A percentile compares a stretch with the other conserved stretches of the same genome.
These are phyloP conservation scores for Microcera coccophila DNA, from an alignment of 2,329 filamentous ascomycete species.

Conservation along the genomic window DNA sequence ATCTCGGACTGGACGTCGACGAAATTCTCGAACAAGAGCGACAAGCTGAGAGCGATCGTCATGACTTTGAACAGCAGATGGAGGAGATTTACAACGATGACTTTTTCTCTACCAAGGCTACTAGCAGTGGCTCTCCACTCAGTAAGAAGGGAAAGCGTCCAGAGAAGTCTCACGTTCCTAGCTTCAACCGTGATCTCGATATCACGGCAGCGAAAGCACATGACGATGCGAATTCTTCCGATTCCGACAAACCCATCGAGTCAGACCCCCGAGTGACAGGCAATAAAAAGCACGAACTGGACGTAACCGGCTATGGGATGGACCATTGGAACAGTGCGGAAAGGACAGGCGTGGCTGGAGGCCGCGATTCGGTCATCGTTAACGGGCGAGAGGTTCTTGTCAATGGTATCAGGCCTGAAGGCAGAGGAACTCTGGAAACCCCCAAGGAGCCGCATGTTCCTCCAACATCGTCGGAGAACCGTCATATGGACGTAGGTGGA, in stretches of 20 bases:
- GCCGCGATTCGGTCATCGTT: slow-evolving; percentile 67
- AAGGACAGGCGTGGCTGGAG: slow-evolving; percentile 55
- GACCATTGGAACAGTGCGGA: slow-evolving; percentile 71
- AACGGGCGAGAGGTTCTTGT: slow-evolving; percentile 69
- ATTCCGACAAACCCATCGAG: slow-evolving; percentile 19
- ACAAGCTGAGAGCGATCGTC: slow-evolving; percentile 60
- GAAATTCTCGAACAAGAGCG: slow-evolving; percentile 78
- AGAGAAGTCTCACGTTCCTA: slow-evolving; percentile 35
- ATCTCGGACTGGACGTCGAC: slow-evolving; percentile 93
- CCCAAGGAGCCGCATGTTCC: slow-evolving; percentile 34
- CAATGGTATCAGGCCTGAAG: slow-evolving; percentile 59
- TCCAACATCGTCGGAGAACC: slow-evolving; percentile 26
- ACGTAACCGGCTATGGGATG: slow-evolving; percentile 72
- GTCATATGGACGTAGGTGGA: slow-evolving; percentile 31
- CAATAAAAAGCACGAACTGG: slow-evolving; percentile 62
- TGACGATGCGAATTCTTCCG: slow-evolving; percentile 12
- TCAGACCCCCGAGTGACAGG: slow-evolving; percentile 44
- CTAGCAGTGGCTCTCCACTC: slow-evolving; percentile 4
- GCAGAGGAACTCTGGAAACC: slow-evolving; percentile 53
- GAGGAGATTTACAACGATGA: slow-evolving; percentile 57
- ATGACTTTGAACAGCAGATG: slow-evolving; percentile 57
- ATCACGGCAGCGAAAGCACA: slow-evolving; percentile 49
- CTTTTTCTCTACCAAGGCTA: slow-evolving; percentile 22
- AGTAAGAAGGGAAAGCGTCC: slow-evolving; percentile 34
- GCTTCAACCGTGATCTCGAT: slow-evolving; percentile 67